Conservation (phyloP, 768 basidiomycete genomes). For the Fomitopsis serialis region DNA sequence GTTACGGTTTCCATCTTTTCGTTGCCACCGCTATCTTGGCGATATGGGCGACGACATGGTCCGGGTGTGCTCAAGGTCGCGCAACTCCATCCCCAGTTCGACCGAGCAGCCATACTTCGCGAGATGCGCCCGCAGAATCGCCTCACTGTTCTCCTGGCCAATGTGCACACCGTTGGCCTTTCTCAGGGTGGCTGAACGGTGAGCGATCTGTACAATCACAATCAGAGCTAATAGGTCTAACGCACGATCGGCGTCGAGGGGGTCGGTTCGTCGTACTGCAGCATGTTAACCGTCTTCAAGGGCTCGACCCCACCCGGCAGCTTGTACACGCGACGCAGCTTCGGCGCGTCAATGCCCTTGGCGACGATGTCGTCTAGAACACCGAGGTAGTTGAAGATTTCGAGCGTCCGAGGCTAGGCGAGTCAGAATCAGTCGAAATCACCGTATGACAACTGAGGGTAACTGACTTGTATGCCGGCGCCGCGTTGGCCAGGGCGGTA, state of each 20-base stretch:
- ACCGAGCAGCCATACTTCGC: constrained; percentile 21
- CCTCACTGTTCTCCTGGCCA: constrained; percentile 9
- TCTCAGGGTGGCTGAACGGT: too few species aligned
- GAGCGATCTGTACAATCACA: too few species aligned
- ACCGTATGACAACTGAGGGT: too few species aligned
- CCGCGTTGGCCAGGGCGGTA: constrained; percentile 4
- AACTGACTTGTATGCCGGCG: neutral
- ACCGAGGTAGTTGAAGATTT: constrained; percentile 14
- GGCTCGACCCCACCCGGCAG: constrained; percentile 11
- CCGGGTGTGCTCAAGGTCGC: constrained; percentile 24
- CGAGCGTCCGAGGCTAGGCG: constrained; percentile 14
- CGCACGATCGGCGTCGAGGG: constrained; percentile 14
- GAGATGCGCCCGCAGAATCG: constrained; percentile 23
- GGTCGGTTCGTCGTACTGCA: neutral
- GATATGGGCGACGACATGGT: constrained; percentile 24
- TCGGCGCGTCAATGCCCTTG: neutral
- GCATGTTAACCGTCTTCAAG: constrained; percentile 1
- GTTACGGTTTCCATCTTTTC: constrained; percentile 21
- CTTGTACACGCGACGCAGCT: constrained; percentile 9
- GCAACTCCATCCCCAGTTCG: constrained; percentile 29
- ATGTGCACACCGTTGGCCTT: neutral
- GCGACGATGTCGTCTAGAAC: constrained; percentile 9
- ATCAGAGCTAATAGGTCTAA: neutral
- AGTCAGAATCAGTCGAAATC: too few species aligned
- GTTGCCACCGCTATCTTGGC: constrained; percentile 7